phyloP scores from a whole-genome alignment of 2,329 filamentous ascomycete genomes.

The Claviceps sorghi region DNA sequence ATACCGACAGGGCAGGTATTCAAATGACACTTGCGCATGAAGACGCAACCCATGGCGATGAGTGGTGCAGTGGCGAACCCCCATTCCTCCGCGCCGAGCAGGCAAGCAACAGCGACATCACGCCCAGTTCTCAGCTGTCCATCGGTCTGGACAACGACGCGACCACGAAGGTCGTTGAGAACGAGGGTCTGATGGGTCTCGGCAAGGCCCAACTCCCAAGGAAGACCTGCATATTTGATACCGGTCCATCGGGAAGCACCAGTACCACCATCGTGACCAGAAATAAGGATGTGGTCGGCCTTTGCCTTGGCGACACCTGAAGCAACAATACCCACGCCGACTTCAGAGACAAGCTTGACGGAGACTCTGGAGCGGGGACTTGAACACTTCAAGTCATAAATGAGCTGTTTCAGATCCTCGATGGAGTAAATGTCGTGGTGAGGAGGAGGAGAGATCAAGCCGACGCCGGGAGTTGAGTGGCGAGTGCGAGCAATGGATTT shows the following conservation, averaged over 20 bases:
- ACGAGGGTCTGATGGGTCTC: constrained; percentile 96
- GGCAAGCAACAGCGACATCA: constrained; percentile 84
- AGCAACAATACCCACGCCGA: constrained; percentile 91
- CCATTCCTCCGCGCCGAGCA: constrained; percentile 96
- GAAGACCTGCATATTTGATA: constrained; percentile 95
- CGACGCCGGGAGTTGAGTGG: constrained; percentile 91
- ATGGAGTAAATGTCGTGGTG: constrained; percentile 99
- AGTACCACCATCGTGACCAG: constrained; percentile 91
- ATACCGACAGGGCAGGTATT: constrained; percentile 89
- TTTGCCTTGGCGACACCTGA: constrained; percentile 96
- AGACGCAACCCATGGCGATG: constrained; percentile 92
- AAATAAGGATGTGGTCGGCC: constrained; percentile 92
- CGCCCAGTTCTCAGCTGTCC: constrained; percentile 85
- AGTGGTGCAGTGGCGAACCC: constrained; percentile 89
- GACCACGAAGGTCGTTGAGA: constrained; percentile 85
- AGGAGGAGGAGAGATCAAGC: constrained; percentile 86
- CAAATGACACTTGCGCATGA: constrained; percentile 68
- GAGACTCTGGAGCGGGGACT: constrained; percentile 86
- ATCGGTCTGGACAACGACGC: constrained; percentile 92
- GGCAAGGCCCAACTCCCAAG: constrained; percentile 91
- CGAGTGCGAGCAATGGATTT: constrained; percentile 86
- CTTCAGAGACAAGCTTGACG: constrained; percentile 95
- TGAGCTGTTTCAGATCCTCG: constrained; percentile 92
- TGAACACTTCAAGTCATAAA: constrained; percentile 94
- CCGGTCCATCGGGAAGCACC: constrained; percentile 95